These are phyloP conservation scores for Neopestalotiopsis sp. DNA, from an alignment of 2,329 filamentous ascomycete species.

Conservation along the genomic window DNA sequence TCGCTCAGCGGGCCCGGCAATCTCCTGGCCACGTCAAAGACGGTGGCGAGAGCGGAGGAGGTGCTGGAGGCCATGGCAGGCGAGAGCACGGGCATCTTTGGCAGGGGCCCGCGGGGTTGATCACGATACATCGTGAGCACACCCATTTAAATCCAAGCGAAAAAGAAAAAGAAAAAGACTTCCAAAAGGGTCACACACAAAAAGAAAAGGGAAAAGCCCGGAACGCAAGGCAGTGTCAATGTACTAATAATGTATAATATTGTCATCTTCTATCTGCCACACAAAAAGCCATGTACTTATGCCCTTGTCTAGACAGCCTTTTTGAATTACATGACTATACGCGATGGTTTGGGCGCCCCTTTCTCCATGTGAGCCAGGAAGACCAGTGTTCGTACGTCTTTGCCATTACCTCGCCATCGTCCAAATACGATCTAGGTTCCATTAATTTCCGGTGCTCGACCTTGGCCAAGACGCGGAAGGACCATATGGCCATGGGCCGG, in stretches of 20 bases:
- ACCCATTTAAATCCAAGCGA: not conserved
- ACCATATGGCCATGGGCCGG: slow-evolving; percentile 8
- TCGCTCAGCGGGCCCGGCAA: not conserved
- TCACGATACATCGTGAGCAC: not conserved
- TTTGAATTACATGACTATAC: not conserved
- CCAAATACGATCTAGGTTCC: not conserved
- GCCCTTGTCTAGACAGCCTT: not conserved
- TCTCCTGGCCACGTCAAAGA: not conserved
- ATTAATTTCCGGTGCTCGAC: not conserved
- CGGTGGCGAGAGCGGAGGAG: not conserved
- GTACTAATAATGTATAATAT: slow-evolving; percentile 8
- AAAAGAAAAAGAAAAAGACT: too few relatives aligned
- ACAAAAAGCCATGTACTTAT: not conserved
- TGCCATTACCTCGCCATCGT: not conserved
- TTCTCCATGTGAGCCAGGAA: slow-evolving; percentile 1
- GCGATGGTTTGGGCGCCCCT: slow-evolving; percentile 8
- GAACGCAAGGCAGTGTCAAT: not conserved
- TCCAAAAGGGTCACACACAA: not conserved
- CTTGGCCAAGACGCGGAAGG: not conserved
- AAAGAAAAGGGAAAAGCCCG: not conserved
- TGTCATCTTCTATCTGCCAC: not conserved
- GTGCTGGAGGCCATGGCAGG: not conserved
- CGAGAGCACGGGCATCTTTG: not conserved
- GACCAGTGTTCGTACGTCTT: slow-evolving; percentile 7
- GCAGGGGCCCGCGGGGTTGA: not conserved